Conservation (phyloP, 805 yeast species). For the Starmerella bombicola region DNA sequence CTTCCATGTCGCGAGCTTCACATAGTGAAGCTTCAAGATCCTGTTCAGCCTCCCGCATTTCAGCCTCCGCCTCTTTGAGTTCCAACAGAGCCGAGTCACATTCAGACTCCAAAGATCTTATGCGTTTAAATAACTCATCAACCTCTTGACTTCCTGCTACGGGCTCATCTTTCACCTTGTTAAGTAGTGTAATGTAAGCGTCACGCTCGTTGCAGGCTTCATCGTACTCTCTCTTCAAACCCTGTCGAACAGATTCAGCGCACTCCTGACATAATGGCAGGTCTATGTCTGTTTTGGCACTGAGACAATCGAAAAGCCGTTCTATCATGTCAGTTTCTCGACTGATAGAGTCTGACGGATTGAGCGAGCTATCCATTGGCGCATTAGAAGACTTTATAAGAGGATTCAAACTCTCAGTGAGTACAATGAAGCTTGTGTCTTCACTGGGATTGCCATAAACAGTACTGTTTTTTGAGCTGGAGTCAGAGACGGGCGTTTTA, state of each 20-base stretch:
- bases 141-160: conserved; percentile 37
- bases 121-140: conserved; percentile 36
- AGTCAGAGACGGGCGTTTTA: conserved; percentile 26
- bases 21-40: conserved; percentile 36
- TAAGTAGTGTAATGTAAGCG: conserved; percentile 57
- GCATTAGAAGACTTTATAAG: conserved; percentile 9
- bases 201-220: conserved; percentile 68
- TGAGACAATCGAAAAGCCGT: conserved; percentile 57
- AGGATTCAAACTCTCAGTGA: conserved; percentile 23
- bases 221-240: conserved; percentile 57
- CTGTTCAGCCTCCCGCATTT: conserved; percentile 29
- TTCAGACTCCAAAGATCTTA: conserved; percentile 35
- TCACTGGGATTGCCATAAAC: conserved; percentile 24
- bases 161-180: conserved; percentile 49
- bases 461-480: conserved; percentile 13
- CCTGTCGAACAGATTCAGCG: conserved; percentile 50
- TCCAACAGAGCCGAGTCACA: conserved; percentile 28
- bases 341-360: conserved; percentile 4
- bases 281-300: conserved; percentile 62
- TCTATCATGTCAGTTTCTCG: conserved; percentile 32
- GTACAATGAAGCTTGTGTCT: conserved; percentile 22
- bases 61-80: conserved; percentile 28
- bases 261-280: conserved; percentile 86
- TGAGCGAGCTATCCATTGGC: not conserved
- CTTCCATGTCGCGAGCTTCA: conserved; percentile 23